Conservation (phyloP, 1,284 basidiomycete genomes). For the Tremellales sp. region DNA sequence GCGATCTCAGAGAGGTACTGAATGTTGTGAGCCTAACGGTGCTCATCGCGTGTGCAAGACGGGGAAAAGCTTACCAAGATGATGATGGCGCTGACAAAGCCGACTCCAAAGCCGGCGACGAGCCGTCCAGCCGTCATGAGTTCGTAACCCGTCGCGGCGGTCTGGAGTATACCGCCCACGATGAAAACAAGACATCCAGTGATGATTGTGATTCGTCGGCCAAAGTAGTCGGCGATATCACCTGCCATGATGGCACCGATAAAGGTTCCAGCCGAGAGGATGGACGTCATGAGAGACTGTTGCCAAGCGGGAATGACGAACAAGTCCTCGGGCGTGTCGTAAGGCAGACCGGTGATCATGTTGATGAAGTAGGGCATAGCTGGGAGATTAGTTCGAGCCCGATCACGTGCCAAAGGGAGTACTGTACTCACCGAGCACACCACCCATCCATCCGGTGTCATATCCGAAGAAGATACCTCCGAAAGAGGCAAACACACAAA, state of each 20-base stretch:
- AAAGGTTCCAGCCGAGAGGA: slow-evolving; percentile 50
- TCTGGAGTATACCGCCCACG: slow-evolving; percentile 50
- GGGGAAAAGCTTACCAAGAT: slow-evolving; percentile 63
- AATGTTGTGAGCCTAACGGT: slow-evolving; percentile 45
- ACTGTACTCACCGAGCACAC: slow-evolving; percentile 26
- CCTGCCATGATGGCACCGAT: slow-evolving; percentile 48
- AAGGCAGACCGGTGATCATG: slow-evolving; percentile 18
- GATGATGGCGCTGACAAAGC: slow-evolving; percentile 52
- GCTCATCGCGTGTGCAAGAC: slow-evolving; percentile 68
- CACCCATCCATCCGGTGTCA: slow-evolving; percentile 39
- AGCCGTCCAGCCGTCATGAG: slow-evolving; percentile 48
- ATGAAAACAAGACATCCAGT: slow-evolving; percentile 47
- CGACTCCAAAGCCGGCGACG: slow-evolving; percentile 52
- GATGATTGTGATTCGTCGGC: slow-evolving; percentile 48
- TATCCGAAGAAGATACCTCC: slow-evolving; percentile 65
- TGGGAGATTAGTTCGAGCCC: background rate
- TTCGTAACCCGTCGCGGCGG: slow-evolving; percentile 41
- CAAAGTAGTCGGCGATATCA: slow-evolving; percentile 49
- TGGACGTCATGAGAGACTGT: slow-evolving; percentile 47
- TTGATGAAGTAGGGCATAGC: slow-evolving; percentile 29
- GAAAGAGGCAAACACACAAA: slow-evolving; percentile 70
- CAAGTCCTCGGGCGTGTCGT: slow-evolving; percentile 9
- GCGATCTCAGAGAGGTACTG: slow-evolving; percentile 63
- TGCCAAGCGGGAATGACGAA: slow-evolving; percentile 33
- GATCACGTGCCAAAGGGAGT: slow-evolving; percentile 3